Base-by-base conservation (phyloP, 1,284 basidiomycete genomes). In the Ganoderma leucocontextum region DNA sequence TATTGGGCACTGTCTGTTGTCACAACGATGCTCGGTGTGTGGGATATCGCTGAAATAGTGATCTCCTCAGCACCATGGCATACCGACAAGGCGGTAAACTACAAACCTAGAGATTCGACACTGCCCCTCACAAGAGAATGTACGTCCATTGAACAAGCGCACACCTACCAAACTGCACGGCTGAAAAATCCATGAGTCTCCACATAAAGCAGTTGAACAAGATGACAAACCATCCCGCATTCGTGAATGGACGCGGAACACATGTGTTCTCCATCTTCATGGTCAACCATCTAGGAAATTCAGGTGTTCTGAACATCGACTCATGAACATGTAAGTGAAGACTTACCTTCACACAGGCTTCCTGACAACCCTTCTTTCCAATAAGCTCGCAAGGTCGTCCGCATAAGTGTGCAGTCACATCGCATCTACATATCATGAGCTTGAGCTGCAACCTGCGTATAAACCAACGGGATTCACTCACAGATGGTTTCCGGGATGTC, bases 401-500 rank as follows among this genome's bases (percentile, higher is more conserved):
- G 62, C 88, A 90, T 1, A 87, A 74, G 78, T 89, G 89, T 22
- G 78, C 76, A 22, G 79, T 82, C 1, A 84, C 77, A 36, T 82
- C 76, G 69, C 88, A 89, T 67, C 87, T 89, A 62, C 6, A 22
- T 5, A 8, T 41, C 47, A 55, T 35, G 17, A 52, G n/a, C 2
- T 7, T 19, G 42, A 8, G 13, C 15, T 15, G 9, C 2, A 19
- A 47, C 36, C 7, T 58, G 25, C 39, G 53, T 9, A 44, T 39
- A 36, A 41, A 8, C n/a, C 9, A n/a, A 42, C 13, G 17, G 55
- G 19, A 41, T 7, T 29, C 53, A 25, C 66, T 29, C 76, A 87
- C 87, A 88, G 82, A 70, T 90, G 89, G 9, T 76, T 78, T 19
- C 87, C 86, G 10, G 82, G 75, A 68, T 90, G 89, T 0, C 89